A percentile compares a stretch with the other conserved stretches of the same genome.
These are phyloP conservation scores for Elsinoe fawcettii DNA, from an alignment of 2,329 filamentous ascomycete species.

Conservation along the genomic window DNA sequence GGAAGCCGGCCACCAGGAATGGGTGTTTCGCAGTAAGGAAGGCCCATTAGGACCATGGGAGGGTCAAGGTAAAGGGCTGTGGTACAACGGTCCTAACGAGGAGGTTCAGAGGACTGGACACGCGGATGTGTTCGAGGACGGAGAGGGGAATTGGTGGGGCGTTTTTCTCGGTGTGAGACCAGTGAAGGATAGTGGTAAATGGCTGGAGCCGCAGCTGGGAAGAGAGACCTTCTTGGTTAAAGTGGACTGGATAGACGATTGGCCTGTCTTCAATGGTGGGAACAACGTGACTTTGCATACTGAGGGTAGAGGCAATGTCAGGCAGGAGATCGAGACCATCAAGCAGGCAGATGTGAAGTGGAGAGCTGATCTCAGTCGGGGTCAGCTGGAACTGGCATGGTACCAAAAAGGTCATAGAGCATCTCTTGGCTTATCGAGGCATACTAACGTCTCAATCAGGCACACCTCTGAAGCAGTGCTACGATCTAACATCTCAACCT, in stretches of 20 bases:
- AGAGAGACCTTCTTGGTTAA: slow-evolving; percentile 46
- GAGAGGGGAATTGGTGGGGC: slow-evolving; percentile 41
- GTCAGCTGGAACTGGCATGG: slow-evolving; percentile 32
- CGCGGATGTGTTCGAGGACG: slow-evolving; percentile 42
- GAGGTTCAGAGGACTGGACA: slow-evolving; percentile 47
- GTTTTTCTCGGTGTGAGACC: slow-evolving; percentile 43
- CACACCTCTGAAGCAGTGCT: not conserved
- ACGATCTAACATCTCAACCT: slow-evolving; percentile 23
- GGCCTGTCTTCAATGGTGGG: slow-evolving; percentile 45
- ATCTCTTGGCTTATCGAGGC: not conserved
- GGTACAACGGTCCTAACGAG: slow-evolving; percentile 44
- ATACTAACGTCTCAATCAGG: not conserved
- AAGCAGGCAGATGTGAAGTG: slow-evolving; percentile 24
- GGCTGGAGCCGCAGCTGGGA: slow-evolving; percentile 38
- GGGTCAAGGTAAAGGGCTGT: slow-evolving; percentile 49
- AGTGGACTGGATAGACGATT: slow-evolving; percentile 44
- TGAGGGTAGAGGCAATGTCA: slow-evolving; percentile 21
- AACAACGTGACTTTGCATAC: slow-evolving; percentile 36
- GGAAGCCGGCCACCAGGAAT: slow-evolving; percentile 54
- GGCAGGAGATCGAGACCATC: not conserved
- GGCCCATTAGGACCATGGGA: slow-evolving; percentile 55
- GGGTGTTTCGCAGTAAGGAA: slow-evolving; percentile 47
- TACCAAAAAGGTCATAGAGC: slow-evolving; percentile 31
- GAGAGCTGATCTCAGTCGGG: slow-evolving; percentile 33
- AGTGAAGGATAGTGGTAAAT: slow-evolving; percentile 22